Evolutionary conservation across 768 basidiomycete species (phyloP), one percentile per base, ranked within the genome.

Genomic region (Lactarius evosmus): DNA sequence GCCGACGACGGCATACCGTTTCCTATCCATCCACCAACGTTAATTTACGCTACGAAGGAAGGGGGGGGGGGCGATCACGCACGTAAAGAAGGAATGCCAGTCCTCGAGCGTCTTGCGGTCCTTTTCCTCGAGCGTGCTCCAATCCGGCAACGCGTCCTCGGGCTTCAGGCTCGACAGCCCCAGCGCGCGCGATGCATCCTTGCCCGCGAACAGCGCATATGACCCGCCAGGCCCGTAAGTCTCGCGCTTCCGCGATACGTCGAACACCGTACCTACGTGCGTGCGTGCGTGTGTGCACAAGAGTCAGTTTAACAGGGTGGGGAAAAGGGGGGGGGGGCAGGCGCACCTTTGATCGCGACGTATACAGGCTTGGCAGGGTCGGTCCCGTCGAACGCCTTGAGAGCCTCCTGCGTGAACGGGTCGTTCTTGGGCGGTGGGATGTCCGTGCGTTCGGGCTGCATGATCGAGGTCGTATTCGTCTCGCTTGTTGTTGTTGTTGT

Each of bases 181-280:
- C 7, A 99, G 79, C 0, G 89, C 96, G 67, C 81, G 85, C 8
- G 93, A 95, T 0, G 87, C 96, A 71, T 99, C 96, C 76, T 91
- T 96, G 51, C 95, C 96, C 34, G 95, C 93, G 73, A 98, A 98
- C 25, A 96, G 75, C 68, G 84, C 82, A 75, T 95, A 93, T 4
- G 88, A 85, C 29, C 79, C 78, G 3, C 91, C 93, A 2, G 82
- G 79, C 2, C 96, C 96, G 70, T 99, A 99, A 69, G 95, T 89
- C 65, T 97, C 94, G 33, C 77, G 76, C 75, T 96, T 98, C 63
- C 78, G 77, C 0, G 89, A 78, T 9, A 99, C 96, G 73, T 98
- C 95, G 75, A 97, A 98, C 9, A 98, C 82, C 1, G 87, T 88
- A 53, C 95, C 91, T 91, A 66, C 59, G 25, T 41, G n/a, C 33